Conservation (phyloP, 2,329 filamentous ascomycete species). For the Venturiaceae sp. region DNA sequence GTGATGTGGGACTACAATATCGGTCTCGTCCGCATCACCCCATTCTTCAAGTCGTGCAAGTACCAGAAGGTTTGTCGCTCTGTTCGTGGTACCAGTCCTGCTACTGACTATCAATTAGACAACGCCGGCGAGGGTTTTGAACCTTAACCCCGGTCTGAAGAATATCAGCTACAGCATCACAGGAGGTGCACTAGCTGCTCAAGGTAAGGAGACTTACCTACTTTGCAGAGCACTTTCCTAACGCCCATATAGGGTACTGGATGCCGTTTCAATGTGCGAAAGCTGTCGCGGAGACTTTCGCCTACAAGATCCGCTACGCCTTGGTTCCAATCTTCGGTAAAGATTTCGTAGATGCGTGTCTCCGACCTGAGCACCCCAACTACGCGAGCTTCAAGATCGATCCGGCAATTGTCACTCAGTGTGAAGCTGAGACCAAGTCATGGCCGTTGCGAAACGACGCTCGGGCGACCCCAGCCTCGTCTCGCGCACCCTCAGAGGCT, state of each 20-base stretch:
- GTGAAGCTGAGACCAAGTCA: slow-evolving; percentile 25
- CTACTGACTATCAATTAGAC: slow-evolving; percentile 47
- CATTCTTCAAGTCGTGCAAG: slow-evolving; percentile 84
- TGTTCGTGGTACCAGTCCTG: not conserved
- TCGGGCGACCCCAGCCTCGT: slow-evolving; percentile 3
- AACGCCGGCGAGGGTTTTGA: slow-evolving; percentile 68
- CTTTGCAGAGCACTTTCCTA: slow-evolving; percentile 6
- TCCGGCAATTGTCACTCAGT: slow-evolving; percentile 24
- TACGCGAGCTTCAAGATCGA: slow-evolving; percentile 43
- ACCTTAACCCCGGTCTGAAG: slow-evolving; percentile 64
- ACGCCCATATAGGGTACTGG: slow-evolving; percentile 70
- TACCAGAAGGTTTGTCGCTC: slow-evolving; percentile 65
- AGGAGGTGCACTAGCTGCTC: slow-evolving; percentile 78
- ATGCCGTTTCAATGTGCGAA: slow-evolving; percentile 82
- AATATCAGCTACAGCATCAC: slow-evolving; percentile 94
- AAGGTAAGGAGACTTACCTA: slow-evolving; percentile 50
- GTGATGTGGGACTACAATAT: slow-evolving; percentile 98
- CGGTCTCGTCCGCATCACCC: slow-evolving; percentile 85
- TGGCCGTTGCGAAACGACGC: slow-evolving; percentile 16
- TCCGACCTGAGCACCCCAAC: slow-evolving; percentile 50
- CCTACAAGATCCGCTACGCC: slow-evolving; percentile 70
- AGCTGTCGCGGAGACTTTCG: slow-evolving; percentile 84
- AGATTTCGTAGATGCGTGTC: slow-evolving; percentile 65
- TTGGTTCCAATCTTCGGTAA: slow-evolving; percentile 86
- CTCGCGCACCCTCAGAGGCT: slow-evolving; percentile 2